Evolutionary conservation across 164 flowering plant genomes (phyloP).

Genomic region (Cinnamomum micranthum): DNA sequence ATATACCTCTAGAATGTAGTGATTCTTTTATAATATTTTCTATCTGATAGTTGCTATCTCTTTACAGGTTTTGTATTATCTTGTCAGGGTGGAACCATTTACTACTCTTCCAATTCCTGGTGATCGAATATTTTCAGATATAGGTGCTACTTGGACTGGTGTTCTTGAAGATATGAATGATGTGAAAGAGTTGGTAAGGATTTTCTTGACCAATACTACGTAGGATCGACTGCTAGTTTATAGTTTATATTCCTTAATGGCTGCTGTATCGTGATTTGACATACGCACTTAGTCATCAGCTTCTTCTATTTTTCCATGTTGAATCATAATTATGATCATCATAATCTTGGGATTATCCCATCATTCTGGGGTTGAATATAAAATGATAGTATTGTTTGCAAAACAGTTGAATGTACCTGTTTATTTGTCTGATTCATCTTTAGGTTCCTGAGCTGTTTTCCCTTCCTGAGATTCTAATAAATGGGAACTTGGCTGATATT

Average conservation of each 20-base stretch:
- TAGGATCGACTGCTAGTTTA: neutral
- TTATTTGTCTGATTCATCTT: conserved; percentile 9
- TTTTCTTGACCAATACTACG: neutral
- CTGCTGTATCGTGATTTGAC: neutral
- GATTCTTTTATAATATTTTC: neutral
- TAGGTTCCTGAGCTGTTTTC: conserved; percentile 98
- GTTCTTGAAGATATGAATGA: conserved; percentile 98
- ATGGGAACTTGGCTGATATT: conserved; percentile 83
- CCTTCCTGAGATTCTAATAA: conserved; percentile 85
- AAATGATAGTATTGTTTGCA: conserved; percentile 1
- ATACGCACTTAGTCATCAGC: neutral
- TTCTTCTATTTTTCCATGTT: neutral
- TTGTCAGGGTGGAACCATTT: conserved; percentile 87
- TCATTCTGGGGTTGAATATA: no score
- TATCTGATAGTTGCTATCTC: conserved; percentile 12
- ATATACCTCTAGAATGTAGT: neutral
- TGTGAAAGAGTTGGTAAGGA: conserved; percentile 94
- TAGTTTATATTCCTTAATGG: neutral
- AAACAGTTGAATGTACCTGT: neutral
- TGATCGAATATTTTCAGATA: conserved; percentile 93
- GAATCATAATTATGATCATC: no score
- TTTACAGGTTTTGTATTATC: conserved; percentile 84
- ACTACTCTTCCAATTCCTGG: conserved; percentile 94
- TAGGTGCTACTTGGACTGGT: conserved; percentile 90
- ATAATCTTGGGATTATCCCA: no score